Conservation (phyloP, 1,284 basidiomycete species). For the Pholiota adiposa region DNA sequence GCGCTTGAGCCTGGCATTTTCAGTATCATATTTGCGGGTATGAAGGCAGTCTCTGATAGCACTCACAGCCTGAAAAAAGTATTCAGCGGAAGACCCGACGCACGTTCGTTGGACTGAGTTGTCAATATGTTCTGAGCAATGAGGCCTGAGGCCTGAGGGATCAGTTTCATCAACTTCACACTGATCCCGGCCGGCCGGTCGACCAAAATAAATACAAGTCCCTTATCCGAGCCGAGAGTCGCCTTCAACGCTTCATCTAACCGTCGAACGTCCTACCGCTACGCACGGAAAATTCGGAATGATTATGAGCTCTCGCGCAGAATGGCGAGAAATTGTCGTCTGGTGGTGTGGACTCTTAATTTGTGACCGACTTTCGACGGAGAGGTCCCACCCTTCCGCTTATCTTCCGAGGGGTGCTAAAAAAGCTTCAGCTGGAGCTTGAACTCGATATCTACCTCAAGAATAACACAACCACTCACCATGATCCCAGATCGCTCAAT, state of each 20-base stretch:
- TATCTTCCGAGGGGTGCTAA: slow-evolving; percentile 4
- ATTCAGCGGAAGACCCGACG: neutral
- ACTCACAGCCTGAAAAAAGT: neutral
- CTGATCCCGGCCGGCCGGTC: neutral
- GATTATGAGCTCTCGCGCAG: neutral
- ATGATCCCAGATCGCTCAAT: slow-evolving; percentile 61
- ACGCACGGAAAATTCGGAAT: neutral
- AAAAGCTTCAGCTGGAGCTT: neutral
- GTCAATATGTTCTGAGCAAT: neutral
- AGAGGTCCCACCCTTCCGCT: slow-evolving; percentile 5
- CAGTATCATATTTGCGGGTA: neutral
- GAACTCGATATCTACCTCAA: neutral
- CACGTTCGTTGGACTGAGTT: neutral
- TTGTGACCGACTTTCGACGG: neutral
- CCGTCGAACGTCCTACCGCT: neutral
- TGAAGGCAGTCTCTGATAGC: neutral
- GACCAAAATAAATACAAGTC: neutral
- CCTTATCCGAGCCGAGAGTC: neutral
- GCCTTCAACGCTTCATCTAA: neutral
- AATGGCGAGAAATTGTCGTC: neutral
- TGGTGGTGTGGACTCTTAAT: neutral
- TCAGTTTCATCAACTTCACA: neutral
- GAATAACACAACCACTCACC: neutral
- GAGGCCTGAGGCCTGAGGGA: too few species aligned
- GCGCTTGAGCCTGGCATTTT: neutral